phyloP scores from a whole-genome alignment of 805 yeast species.

The Sugiyamaella boreocaroliniensis region DNA sequence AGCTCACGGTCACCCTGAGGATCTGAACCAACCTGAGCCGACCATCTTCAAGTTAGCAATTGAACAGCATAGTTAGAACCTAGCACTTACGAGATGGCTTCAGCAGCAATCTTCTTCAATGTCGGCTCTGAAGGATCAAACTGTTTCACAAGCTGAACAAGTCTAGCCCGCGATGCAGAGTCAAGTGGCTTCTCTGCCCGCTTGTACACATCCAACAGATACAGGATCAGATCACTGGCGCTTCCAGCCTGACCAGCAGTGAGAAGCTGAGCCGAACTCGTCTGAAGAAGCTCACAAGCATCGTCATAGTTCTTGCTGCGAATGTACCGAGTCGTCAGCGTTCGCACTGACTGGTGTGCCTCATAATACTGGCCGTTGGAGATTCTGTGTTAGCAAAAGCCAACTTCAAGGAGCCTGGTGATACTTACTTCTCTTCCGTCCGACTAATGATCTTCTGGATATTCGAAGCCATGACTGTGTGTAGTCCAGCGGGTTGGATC shows the following conservation, averaged over 20 bases:
- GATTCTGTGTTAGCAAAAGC: constrained; percentile 40
- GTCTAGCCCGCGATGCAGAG: constrained; percentile 40
- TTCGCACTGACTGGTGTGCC: constrained; percentile 90
- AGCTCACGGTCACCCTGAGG: constrained; percentile 70
- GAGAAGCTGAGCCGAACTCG: constrained; percentile 63
- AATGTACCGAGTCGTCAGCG: constrained; percentile 80
- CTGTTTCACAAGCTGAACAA: constrained; percentile 38
- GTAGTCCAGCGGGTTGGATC: background rate
- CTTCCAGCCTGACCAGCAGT: constrained; percentile 70
- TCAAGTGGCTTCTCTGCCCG: constrained; percentile 41
- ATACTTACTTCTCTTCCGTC: constrained; percentile 20
- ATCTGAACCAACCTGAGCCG: constrained; percentile 41
- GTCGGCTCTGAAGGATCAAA: constrained; percentile 52
- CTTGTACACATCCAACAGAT: constrained; percentile 64
- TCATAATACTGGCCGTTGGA: constrained; percentile 77
- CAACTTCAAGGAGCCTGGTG: too few species aligned
- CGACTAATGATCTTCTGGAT: constrained; percentile 18
- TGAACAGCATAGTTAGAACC: background rate
- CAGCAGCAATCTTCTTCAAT: constrained; percentile 59
- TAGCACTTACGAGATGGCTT: constrained; percentile 33
- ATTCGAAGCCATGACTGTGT: constrained; percentile 5
- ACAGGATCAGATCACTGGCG: constrained; percentile 67
- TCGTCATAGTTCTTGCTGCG: constrained; percentile 58
- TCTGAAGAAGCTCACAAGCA: constrained; percentile 67
- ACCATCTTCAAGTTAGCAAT: constrained; percentile 39